Conservation (phyloP, 2,329 filamentous ascomycete genomes). For the Aphanoascus verrucosus region DNA sequence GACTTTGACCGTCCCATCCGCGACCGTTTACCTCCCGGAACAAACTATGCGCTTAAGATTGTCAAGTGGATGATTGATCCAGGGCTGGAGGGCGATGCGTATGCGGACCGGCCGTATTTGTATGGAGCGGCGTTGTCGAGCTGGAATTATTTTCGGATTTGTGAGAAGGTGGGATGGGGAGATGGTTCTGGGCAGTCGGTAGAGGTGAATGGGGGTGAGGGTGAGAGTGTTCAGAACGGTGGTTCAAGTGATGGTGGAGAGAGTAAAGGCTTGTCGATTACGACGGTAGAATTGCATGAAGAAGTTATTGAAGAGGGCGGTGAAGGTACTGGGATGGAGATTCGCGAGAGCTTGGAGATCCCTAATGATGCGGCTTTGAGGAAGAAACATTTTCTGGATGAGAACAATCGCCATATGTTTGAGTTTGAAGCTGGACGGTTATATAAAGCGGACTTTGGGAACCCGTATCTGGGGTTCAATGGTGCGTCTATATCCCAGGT, state of each 20-base stretch:
- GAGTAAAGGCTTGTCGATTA: constrained; percentile 17
- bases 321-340: constrained; percentile 44
- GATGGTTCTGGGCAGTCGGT: background rate
- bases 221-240: background rate
- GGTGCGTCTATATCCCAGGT: constrained; percentile 30
- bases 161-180: constrained; percentile 30
- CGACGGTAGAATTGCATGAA: constrained; percentile 35
- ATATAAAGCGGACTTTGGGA: constrained; percentile 69
- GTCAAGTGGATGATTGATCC: constrained; percentile 89
- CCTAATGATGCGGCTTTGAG: constrained; percentile 45
- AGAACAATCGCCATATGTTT: constrained; percentile 46
- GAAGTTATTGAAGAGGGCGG: constrained; percentile 56
- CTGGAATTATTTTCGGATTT: constrained; percentile 66
- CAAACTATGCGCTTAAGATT: constrained; percentile 70
- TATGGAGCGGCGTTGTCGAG: constrained; percentile 72
- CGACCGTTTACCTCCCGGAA: constrained; percentile 74
- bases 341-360: constrained; percentile 40
- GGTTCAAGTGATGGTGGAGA: background rate
- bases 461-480: constrained; percentile 83
- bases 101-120: constrained; percentile 73
- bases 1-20: constrained; percentile 89
- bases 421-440: constrained; percentile 51
- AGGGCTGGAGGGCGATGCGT: constrained; percentile 77
- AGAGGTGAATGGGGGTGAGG: background rate
- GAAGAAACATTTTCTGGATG: constrained; percentile 51